These are phyloP conservation scores for Boletus subparvulus DNA, from an alignment of 768 basidiomycete genomes.

Conservation along the genomic window DNA sequence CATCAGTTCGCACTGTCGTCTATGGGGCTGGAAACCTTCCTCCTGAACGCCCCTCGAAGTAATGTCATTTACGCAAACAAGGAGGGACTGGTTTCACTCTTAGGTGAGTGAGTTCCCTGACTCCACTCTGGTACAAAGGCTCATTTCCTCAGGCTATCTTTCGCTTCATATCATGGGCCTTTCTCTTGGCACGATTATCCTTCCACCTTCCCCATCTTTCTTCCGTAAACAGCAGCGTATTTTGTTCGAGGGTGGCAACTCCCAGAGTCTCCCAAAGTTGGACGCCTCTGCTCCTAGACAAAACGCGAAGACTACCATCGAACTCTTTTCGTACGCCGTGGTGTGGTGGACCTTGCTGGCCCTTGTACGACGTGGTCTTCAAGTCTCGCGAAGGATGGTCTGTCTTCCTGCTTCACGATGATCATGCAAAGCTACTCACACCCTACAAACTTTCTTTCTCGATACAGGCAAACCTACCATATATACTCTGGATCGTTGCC, in stretches of 20 bases:
- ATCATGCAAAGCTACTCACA: background rate
- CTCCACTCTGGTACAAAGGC: background rate
- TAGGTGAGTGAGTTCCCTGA: constrained; percentile 44
- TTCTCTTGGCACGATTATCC: constrained; percentile 73
- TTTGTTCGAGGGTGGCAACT: constrained; percentile 10
- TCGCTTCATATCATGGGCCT: constrained; percentile 87
- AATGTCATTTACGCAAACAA: constrained; percentile 79
- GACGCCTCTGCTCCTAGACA: constrained; percentile 45
- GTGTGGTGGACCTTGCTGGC: constrained; percentile 75
- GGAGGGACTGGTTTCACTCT: constrained; percentile 83
- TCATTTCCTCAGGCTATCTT: constrained; percentile 66
- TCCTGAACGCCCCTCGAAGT: constrained; percentile 62
- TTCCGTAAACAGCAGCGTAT: constrained; percentile 53
- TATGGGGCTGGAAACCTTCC: constrained; percentile 57
- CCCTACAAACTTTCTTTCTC: background rate
- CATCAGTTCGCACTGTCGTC: constrained; percentile 68
- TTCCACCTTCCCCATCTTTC: constrained; percentile 75
- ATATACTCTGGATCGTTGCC: constrained; percentile 85
- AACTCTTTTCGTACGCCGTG: constrained; percentile 72
- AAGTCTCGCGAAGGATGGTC: constrained; percentile 63
- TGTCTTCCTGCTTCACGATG: constrained; percentile 24
- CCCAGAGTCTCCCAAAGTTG: constrained; percentile 1
- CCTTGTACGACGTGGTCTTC: constrained; percentile 30
- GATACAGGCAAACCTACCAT: constrained; percentile 80
- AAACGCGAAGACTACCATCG: constrained; percentile 70